phyloP scores from a whole-genome alignment of 1,139 yeast genomes.

The Taphrina betulina region DNA sequence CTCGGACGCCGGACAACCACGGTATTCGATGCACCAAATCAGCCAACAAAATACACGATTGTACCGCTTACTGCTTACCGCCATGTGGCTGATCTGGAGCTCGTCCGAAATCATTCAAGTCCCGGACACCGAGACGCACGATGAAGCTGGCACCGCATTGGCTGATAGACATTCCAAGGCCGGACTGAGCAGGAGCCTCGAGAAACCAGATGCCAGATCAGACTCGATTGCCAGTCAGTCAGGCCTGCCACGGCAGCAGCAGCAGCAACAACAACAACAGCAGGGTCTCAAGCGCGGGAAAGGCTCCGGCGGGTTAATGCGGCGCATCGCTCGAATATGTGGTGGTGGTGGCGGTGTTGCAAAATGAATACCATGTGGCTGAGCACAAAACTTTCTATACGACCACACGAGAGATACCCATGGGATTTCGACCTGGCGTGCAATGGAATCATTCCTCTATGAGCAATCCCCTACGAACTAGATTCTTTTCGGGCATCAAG shows the following conservation, averaged over 20 bases:
- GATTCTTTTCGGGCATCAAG: no score
- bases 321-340: not conserved
- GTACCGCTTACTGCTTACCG: conserved; percentile 11
- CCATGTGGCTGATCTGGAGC: conserved; percentile 27
- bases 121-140: not conserved
- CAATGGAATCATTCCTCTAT: no score
- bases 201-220: not conserved
- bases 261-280: not conserved
- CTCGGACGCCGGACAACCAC: not conserved
- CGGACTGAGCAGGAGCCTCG: conserved; percentile 4
- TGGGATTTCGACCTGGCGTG: no score
- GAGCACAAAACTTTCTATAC: no score
- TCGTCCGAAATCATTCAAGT: conserved; percentile 8
- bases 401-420: no score
- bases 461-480: no score
- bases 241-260: not conserved
- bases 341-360: conserved; percentile 6
- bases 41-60: not conserved
- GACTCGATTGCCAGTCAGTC: no score
- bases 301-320: not conserved
- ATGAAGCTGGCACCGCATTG: not conserved
- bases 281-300: not conserved
- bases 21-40: conserved; percentile 22
- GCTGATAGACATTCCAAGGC: conserved; percentile 11
- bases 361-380: no score